Percentiles rank a stretch among this genome's conserved stretches.
phyloP scores from a whole-genome alignment of 1,284 basidiomycete species.

The Limonomyces culmigenus region DNA sequence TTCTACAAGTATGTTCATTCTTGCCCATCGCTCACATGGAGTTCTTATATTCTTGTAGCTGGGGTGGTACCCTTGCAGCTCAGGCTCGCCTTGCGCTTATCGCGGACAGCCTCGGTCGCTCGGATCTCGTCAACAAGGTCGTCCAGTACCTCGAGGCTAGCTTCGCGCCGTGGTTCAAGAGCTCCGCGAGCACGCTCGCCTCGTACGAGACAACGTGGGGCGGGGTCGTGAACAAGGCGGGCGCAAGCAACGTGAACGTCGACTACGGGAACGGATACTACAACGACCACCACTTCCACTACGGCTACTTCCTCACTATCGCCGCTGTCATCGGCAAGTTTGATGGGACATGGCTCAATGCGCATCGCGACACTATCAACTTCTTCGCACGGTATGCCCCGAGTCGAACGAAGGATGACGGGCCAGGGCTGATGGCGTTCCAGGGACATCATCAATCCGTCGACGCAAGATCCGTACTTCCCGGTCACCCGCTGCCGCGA shows the following conservation, averaged over 20 bases:
- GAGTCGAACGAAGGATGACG: conserved; percentile 11
- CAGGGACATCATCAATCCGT: conserved; percentile 20
- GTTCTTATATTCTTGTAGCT: conserved; percentile 19
- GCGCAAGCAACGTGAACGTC: conserved; percentile 14
- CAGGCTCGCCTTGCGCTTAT: conserved; percentile 17
- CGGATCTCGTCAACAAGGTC: conserved; percentile 14
- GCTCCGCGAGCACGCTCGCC: conserved; percentile 10
- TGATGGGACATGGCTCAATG: not conserved
- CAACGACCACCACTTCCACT: conserved; percentile 20
- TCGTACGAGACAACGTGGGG: conserved; percentile 20
- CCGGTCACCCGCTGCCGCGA: no score
- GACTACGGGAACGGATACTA: conserved; percentile 19
- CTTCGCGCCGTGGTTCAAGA: conserved; percentile 12
- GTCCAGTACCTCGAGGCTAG: conserved; percentile 11
- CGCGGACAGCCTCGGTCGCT: conserved; percentile 15
- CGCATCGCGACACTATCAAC: not conserved
- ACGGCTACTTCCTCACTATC: conserved; percentile 16
- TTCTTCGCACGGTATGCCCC: conserved; percentile 11
- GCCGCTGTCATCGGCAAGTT: conserved; percentile 17
- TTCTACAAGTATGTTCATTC: no score
- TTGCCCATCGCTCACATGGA: no score
- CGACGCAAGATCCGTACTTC: no score
- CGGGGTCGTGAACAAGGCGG: conserved; percentile 16
- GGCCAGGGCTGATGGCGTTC: conserved; percentile 14
- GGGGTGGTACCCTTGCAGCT: conserved; percentile 14